Conservation (phyloP, 2,329 filamentous ascomycete genomes). For the Pseudocercospora eumusae region DNA sequence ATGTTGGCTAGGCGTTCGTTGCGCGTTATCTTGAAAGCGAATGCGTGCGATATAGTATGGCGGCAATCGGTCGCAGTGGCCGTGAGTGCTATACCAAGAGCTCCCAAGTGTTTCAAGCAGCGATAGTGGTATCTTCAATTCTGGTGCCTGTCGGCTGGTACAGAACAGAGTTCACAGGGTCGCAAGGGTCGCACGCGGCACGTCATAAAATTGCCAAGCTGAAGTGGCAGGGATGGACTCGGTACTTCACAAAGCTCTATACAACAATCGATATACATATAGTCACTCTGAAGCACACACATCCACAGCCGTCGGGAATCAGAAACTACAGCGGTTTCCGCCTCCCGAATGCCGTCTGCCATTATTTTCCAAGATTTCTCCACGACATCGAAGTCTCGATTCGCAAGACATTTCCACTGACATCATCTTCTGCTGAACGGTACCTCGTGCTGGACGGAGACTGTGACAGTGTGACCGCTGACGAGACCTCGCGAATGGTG, state of each 20-base stretch:
- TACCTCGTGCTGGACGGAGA: not conserved
- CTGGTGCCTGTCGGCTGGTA: not conserved
- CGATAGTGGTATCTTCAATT: not conserved
- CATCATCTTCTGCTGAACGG: not conserved
- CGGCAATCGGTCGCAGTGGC: not conserved
- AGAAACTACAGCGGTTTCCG: not conserved
- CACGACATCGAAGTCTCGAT: too few relatives aligned
- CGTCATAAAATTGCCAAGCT: constrained; percentile 1
- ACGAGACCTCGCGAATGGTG: not conserved
- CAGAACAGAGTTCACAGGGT: not conserved
- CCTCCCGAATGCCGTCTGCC: too few relatives aligned
- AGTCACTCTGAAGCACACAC: too few relatives aligned
- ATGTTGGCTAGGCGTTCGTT: constrained; percentile 39
- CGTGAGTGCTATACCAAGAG: too few relatives aligned
- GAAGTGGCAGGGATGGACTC: not conserved
- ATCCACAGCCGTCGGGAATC: not conserved
- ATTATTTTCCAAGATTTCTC: too few relatives aligned
- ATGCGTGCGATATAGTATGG: not conserved
- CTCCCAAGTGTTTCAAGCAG: not conserved
- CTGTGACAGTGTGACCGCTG: too few relatives aligned
- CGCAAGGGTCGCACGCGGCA: not conserved
- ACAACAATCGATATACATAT: too few relatives aligned
- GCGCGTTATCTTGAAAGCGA: not conserved
- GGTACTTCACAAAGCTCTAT: too few relatives aligned
- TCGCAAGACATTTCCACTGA: not conserved